These are phyloP conservation scores for Vinca major DNA, from an alignment of 305 asterid species.

Conservation along the genomic window DNA sequence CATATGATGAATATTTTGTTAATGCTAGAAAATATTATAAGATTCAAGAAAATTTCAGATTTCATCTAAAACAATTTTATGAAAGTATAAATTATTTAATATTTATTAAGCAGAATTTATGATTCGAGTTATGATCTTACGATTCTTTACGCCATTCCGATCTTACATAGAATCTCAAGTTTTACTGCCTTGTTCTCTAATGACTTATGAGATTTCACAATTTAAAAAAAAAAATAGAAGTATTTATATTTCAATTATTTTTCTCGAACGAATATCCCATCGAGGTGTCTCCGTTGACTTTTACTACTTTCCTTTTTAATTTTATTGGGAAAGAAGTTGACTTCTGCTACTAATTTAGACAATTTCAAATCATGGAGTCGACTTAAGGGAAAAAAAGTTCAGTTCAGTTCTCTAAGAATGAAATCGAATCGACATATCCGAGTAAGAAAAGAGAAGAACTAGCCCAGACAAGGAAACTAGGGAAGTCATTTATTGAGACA, in stretches of 20 bases:
- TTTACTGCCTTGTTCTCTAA: too few relatives aligned
- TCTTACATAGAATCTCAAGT: too few relatives aligned
- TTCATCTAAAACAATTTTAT: too few relatives aligned
- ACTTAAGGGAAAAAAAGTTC: background rate
- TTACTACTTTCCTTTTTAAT: background rate
- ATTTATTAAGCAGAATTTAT: too few relatives aligned
- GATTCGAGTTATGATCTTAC: too few relatives aligned
- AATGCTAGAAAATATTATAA: too few relatives aligned
- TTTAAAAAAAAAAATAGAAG: too few relatives aligned
- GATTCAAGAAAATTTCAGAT: too few relatives aligned
- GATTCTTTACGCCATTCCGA: too few relatives aligned
- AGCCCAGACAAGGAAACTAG: background rate
- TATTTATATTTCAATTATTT: background rate
- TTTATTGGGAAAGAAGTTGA: background rate
- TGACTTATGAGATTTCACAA: too few relatives aligned
- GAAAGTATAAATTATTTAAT: too few relatives aligned
- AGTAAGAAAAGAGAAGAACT: background rate
- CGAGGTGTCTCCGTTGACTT: background rate
- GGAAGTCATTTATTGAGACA: background rate
- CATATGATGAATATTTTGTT: too few relatives aligned
- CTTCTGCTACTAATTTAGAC: background rate
- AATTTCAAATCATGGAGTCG: background rate
- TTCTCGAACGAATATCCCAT: background rate
- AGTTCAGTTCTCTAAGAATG: background rate
- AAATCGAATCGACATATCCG: background rate